Conservation (phyloP, 2,329 filamentous ascomycete species). For the Botrytis medusae region DNA sequence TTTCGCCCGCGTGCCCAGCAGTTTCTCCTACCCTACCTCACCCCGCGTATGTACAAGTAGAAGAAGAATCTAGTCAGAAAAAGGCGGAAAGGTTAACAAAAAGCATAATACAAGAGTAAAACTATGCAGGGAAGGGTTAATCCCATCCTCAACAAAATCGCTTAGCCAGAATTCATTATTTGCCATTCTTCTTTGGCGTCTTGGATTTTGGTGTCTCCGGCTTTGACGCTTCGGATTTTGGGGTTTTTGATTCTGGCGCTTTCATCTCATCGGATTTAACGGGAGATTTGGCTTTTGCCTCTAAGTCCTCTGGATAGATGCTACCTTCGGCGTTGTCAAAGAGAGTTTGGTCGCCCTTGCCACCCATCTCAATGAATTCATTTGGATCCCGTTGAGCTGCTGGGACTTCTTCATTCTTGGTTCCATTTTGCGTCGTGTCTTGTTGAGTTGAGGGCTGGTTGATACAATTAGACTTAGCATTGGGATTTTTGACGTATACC, state of each 20-base stretch:
- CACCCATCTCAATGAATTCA: slow-evolving; percentile 83
- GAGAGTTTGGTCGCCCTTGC: slow-evolving; percentile 78
- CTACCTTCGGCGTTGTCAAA: slow-evolving; percentile 59
- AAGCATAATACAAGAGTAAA: background rate
- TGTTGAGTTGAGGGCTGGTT: slow-evolving; percentile 42
- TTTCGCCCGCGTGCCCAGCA: background rate
- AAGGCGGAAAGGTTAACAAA: background rate
- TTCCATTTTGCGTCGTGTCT: slow-evolving; percentile 32
- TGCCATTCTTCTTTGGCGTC: slow-evolving; percentile 14
- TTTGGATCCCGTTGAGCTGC: slow-evolving; percentile 64
- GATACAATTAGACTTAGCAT: slow-evolving; percentile 44
- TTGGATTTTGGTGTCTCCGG: background rate
- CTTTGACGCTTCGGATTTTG: background rate
- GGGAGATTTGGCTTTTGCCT: background rate
- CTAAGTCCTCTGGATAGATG: slow-evolving; percentile 21
- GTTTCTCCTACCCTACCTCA: background rate
- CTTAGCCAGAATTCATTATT: background rate
- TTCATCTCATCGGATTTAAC: slow-evolving; percentile 5
- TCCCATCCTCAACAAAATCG: background rate
- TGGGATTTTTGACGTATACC: slow-evolving; percentile 71
- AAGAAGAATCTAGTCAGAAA: background rate
- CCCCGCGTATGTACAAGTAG: background rate
- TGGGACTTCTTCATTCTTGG: slow-evolving; percentile 62
- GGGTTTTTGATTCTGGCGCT: background rate
- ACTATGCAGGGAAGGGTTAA: background rate